Evolutionary conservation across 345 rosid genomes (phyloP), one percentile per base, ranked within the genome.

Genomic region (Angophora floribunda): DNA sequence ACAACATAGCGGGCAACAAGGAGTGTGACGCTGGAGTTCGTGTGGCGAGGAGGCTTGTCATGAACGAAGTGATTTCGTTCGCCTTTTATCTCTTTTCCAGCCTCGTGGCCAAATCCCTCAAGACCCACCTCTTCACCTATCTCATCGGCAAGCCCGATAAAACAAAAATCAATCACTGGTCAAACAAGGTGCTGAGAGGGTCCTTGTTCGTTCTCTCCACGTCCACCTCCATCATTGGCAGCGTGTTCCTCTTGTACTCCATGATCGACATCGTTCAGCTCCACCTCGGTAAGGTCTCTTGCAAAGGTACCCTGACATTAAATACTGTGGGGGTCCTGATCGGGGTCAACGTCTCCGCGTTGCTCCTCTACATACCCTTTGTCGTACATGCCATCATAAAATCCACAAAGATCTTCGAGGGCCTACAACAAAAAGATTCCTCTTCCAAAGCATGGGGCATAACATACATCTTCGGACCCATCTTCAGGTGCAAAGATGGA

Each of bases 41-140:
- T 2, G 17, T 87, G 3, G 90, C 75, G 1, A 87, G 87, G 86
- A 45, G 36, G 28, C 91, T 93, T 14, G 87, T 92, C 13, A 85
- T 88, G 26, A 87, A 49, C 36, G 96, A 94, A 80, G 93, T 93
- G 7, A 80, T 89, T 15, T 89, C 94, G 0, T 93, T 92, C 45
- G 89, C 89, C 13, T 88, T 67, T 86, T 92, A 89, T 90, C 93
- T 92, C 82, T 51, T 91, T 6, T 91, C 94, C 4, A 91, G 90
- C 86, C 92, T 91, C 13, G 91, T 89, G 45, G 90, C 86, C 51
- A 53, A 86, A 13, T 55, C 90, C 50, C 80, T 86, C 32, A 75
- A 79, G 61, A 57, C 49, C 70, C 80, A 79, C 50, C 59, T 86
- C 80, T 52, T 15, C 88, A 55, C 51, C 26, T 88, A 88, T 87